Percentiles rank a stretch among this genome's conserved stretches.
Conservation (phyloP, 805 yeast genomes). For the Suhomyces pyralidae region DNA sequence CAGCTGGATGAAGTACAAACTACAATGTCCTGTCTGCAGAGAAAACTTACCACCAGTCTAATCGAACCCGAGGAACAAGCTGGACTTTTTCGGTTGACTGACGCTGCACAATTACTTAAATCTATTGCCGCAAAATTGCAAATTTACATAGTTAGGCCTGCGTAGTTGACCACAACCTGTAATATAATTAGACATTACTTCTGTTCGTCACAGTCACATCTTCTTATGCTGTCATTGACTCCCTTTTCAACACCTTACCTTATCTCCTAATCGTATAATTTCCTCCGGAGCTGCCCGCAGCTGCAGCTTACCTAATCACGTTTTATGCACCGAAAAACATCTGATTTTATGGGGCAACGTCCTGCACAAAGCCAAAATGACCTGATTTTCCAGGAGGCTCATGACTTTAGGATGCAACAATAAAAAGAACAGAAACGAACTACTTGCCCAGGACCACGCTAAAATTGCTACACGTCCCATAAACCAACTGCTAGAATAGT, state of each 20-base stretch:
- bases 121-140: background rate
- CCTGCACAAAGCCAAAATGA: constrained; percentile 7
- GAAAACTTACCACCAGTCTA: constrained; percentile 78
- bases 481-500: background rate
- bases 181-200: background rate
- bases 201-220: background rate
- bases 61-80: constrained; percentile 9
- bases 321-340: background rate
- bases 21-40: constrained; percentile 94
- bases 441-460: background rate
- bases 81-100: background rate
- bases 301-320: constrained; percentile 1
- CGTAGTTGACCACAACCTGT: background rate
- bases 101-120: background rate
- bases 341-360: background rate
- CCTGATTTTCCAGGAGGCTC: constrained; percentile 7
- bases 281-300: background rate
- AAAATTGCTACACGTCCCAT: background rate
- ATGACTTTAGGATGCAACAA: background rate
- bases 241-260: background rate
- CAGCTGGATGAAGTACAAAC: constrained; percentile 87
- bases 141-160: background rate
- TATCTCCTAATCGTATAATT: background rate
- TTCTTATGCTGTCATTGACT: background rate
- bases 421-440: background rate